Evolutionary conservation across 139 green algal genomes (phyloP).

Genomic region (Chlorella sp.): DNA sequence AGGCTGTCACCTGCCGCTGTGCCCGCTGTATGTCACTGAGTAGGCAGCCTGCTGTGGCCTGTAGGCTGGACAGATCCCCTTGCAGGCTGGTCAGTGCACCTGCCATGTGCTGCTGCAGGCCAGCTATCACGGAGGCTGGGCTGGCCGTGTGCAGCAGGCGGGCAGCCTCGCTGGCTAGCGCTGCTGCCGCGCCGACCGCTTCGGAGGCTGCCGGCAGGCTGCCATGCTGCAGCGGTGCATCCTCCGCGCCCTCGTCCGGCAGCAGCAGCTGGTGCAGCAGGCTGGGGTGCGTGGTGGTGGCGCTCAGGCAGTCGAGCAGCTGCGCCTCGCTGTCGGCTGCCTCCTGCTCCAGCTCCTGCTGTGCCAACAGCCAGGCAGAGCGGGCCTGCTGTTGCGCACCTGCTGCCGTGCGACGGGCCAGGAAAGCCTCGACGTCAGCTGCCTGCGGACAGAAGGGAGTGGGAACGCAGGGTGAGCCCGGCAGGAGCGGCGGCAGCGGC

Average conservation of each 20-base stretch:
- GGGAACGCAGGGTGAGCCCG: background rate
- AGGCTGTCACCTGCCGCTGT: background rate
- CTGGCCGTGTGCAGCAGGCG: too few species aligned
- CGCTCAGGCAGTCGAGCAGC: background rate
- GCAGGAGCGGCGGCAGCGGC: too few species aligned
- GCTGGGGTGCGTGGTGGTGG: background rate
- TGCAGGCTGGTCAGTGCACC: background rate
- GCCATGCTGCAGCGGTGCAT: background rate
- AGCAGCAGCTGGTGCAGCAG: background rate
- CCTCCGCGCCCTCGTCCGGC: background rate
- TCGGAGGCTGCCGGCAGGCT: background rate
- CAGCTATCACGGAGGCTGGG: too few species aligned
- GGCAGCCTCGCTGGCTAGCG: too few species aligned
- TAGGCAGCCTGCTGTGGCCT: background rate
- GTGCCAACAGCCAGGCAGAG: slow-evolving; percentile 11
- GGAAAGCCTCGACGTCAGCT: background rate
- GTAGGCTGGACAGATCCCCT: background rate
- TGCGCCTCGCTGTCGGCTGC: slow-evolving; percentile 1
- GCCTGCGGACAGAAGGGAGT: background rate
- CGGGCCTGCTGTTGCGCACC: background rate
- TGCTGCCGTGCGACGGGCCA: background rate
- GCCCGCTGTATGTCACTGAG: background rate
- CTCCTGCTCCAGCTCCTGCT: slow-evolving; percentile 21
- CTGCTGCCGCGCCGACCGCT: background rate
- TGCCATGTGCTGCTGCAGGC: background rate